These are phyloP conservation scores for Metschnikowia borealis DNA, from an alignment of 805 yeast species.

Conservation along the genomic window DNA sequence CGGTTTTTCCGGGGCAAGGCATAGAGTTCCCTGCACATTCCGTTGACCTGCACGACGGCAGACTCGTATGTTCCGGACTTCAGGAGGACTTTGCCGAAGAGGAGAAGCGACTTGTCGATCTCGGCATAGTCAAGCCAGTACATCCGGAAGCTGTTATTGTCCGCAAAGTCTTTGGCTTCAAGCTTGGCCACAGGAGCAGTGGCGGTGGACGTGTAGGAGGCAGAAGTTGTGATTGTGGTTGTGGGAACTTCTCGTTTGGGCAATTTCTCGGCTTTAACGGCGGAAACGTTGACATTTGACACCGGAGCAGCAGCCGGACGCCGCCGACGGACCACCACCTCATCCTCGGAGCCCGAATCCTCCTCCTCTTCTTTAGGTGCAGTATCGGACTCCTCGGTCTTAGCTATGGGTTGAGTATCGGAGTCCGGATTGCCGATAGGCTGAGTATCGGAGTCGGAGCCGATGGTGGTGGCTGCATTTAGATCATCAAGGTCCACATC, in stretches of 20 bases:
- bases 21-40: slow-evolving; percentile 65
- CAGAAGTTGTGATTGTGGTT: slow-evolving; percentile 17
- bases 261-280: slow-evolving; percentile 28
- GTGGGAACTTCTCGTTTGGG: slow-evolving; percentile 19
- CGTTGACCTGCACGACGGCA: slow-evolving; percentile 70
- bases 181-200: slow-evolving; percentile 23
- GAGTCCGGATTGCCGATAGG: not conserved
- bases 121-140: slow-evolving; percentile 91
- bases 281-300: slow-evolving; percentile 37
- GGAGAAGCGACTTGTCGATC: slow-evolving; percentile 58
- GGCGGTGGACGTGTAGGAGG: no score
- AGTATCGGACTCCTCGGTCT: not conserved
- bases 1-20: slow-evolving; percentile 65
- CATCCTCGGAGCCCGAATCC: slow-evolving; percentile 45
- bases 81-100: slow-evolving; percentile 78
- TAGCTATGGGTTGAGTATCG: not conserved
- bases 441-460: not conserved
- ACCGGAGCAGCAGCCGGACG: slow-evolving; percentile 48
- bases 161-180: slow-evolving; percentile 15
- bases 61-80: slow-evolving; percentile 59
- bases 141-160: slow-evolving; percentile 55
- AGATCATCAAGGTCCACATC: not conserved
- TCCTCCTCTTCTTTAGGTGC: not conserved
- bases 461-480: not conserved
- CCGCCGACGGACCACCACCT: slow-evolving; percentile 51